These are phyloP conservation scores for Saturnispora quitensis DNA, from an alignment of 805 yeast genomes.

Conservation along the genomic window DNA sequence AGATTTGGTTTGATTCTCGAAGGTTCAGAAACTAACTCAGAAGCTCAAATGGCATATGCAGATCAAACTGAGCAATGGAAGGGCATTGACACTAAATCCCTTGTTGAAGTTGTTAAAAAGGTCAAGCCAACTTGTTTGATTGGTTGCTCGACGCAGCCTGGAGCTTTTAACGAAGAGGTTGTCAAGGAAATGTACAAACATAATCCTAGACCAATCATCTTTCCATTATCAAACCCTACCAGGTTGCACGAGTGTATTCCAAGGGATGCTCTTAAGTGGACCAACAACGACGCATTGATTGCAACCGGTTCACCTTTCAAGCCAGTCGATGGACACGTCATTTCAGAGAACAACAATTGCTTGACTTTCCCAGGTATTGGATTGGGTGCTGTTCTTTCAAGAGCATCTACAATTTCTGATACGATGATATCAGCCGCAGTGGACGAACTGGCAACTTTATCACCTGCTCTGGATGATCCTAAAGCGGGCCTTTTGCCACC, in stretches of 20 bases:
- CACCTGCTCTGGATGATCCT: conserved; percentile 71
- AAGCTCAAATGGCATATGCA: conserved; percentile 68
- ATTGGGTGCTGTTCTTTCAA: conserved; percentile 82
- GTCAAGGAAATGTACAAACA: conserved; percentile 84
- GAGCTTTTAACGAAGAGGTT: conserved; percentile 83
- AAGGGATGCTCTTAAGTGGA: conserved; percentile 83
- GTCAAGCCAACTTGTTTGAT: conserved; percentile 87
- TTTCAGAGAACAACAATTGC: conserved; percentile 94
- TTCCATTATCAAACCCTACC: conserved; percentile 96
- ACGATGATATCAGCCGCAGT: conserved; percentile 95
- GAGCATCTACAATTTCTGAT: conserved; percentile 76
- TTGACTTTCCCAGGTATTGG: conserved; percentile 98
- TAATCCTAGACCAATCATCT: conserved; percentile 79
- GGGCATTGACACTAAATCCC: conserved; percentile 59
- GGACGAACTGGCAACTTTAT: conserved; percentile 74
- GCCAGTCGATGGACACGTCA: conserved; percentile 81
- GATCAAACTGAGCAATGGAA: conserved; percentile 68
- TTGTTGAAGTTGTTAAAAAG: conserved; percentile 55
- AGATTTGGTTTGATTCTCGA: conserved; percentile 69
- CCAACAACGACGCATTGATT: conserved; percentile 79
- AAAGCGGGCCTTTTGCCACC: conserved; percentile 80
- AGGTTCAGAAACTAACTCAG: conserved; percentile 39
- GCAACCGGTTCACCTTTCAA: conserved; percentile 98
- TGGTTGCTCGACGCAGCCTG: conserved; percentile 94
- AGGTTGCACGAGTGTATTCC: conserved; percentile 93